Evolutionary conservation across 495 filamentous ascomycete genomes (phyloP).

Genomic region (Podospora anserina): DNA sequence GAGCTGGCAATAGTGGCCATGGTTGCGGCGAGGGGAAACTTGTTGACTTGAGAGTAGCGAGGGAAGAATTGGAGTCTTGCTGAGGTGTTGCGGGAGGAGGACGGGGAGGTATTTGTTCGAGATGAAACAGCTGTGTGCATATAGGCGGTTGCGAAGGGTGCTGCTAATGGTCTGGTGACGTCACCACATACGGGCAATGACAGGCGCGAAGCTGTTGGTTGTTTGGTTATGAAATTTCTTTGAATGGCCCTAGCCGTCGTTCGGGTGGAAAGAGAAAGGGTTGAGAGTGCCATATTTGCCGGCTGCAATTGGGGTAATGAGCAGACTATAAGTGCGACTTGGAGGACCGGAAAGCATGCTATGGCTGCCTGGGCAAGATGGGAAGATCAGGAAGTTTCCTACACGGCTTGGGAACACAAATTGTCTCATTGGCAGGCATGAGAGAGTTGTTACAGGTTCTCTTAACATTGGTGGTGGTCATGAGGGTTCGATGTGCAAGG

Average conservation of each 20-base stretch:
- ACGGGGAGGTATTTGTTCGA: background rate
- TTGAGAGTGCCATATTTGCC: background rate
- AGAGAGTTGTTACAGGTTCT: background rate
- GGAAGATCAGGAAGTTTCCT: background rate
- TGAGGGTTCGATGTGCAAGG: background rate
- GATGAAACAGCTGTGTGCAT: background rate
- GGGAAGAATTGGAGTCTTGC: background rate
- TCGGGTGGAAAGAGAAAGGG: background rate
- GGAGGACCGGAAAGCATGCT: background rate
- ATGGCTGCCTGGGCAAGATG: background rate
- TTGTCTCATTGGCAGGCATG: background rate
- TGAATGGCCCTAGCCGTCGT: background rate
- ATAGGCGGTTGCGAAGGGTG: background rate
- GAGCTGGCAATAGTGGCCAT: constrained; percentile 12
- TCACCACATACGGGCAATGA: background rate
- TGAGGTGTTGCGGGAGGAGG: background rate
- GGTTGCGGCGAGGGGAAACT: background rate
- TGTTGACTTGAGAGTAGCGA: background rate
- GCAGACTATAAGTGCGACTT: background rate
- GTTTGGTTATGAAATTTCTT: background rate
- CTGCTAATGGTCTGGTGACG: background rate
- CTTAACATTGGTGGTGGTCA: background rate
- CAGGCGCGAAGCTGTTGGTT: background rate
- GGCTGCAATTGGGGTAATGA: background rate
- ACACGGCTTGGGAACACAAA: background rate